These are phyloP conservation scores for Zoysia japonica DNA, from an alignment of 176 grass and related monocot genomes.

Conservation along the genomic window DNA sequence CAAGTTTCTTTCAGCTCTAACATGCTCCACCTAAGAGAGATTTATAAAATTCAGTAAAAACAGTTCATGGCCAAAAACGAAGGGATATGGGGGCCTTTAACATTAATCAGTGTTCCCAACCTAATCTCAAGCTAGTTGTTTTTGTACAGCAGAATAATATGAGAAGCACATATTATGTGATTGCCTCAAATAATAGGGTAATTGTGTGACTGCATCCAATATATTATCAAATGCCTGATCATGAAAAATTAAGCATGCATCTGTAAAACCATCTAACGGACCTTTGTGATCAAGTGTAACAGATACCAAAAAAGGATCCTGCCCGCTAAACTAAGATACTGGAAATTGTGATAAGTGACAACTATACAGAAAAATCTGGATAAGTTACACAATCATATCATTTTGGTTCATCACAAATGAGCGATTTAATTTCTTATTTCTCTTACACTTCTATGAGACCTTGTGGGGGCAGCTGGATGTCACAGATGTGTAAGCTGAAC, in stretches of 20 bases:
- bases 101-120: background rate
- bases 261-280: slow-evolving; percentile 7
- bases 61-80: background rate
- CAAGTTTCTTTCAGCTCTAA: slow-evolving; percentile 98
- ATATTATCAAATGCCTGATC: slow-evolving; percentile 11
- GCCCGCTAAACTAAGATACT: background rate
- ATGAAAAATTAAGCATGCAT: slow-evolving; percentile 26
- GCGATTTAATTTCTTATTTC: background rate
- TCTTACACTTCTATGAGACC: background rate
- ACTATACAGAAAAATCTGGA: background rate
- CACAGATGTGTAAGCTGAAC: background rate
- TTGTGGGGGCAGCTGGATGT: background rate
- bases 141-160: background rate
- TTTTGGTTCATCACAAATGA: too few species aligned
- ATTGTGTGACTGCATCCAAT: background rate
- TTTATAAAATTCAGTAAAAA: slow-evolving; percentile 29
- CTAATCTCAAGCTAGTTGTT: background rate
- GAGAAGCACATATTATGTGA: slow-evolving; percentile 5
- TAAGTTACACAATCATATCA: background rate
- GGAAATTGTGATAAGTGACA: background rate
- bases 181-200: slow-evolving; percentile 1
- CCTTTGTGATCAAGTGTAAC: background rate
- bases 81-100: background rate
- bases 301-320: background rate
- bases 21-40: slow-evolving; percentile 87